A percentile compares a stretch with the other conserved stretches of the same genome.
These are phyloP conservation scores for Hylodesmum podocarpum DNA, from an alignment of 306 rosid genomes.

Conservation along the genomic window DNA sequence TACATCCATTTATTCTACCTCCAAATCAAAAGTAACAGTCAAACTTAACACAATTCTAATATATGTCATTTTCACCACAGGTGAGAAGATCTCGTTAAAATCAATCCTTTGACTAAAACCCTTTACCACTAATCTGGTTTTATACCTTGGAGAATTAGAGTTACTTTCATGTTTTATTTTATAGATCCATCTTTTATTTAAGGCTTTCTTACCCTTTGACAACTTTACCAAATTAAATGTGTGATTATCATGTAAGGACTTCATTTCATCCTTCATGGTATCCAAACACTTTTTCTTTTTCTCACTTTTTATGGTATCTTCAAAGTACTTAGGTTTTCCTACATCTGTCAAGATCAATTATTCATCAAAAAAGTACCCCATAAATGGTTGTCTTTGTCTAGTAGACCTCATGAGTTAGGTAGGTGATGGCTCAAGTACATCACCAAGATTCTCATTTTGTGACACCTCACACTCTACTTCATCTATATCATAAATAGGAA, in stretches of 20 bases:
- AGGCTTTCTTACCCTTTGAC: background rate
- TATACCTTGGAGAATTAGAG: background rate
- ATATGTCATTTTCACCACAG: background rate
- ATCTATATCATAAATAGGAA: background rate
- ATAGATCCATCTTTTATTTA: background rate
- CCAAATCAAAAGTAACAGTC: too few species aligned
- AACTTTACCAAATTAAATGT: background rate
- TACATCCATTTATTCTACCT: too few species aligned
- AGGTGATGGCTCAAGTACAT: background rate
- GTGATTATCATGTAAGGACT: background rate
- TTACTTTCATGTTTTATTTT: background rate
- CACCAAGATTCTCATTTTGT: background rate
- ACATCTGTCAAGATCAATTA: background rate
- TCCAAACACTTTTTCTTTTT: background rate
- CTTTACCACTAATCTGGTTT: background rate
- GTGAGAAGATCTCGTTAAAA: background rate
- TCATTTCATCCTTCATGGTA: background rate
- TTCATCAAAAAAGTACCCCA: background rate
- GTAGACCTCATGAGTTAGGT: background rate
- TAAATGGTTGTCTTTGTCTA: background rate
- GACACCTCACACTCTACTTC: background rate
- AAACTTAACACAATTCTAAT: background rate
- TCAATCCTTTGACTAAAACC: background rate
- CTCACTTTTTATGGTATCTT: background rate
- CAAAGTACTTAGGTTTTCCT: background rate